These are phyloP conservation scores for Cryphonectria radicalis DNA, from an alignment of 2,329 filamentous ascomycete genomes.

Conservation along the genomic window DNA sequence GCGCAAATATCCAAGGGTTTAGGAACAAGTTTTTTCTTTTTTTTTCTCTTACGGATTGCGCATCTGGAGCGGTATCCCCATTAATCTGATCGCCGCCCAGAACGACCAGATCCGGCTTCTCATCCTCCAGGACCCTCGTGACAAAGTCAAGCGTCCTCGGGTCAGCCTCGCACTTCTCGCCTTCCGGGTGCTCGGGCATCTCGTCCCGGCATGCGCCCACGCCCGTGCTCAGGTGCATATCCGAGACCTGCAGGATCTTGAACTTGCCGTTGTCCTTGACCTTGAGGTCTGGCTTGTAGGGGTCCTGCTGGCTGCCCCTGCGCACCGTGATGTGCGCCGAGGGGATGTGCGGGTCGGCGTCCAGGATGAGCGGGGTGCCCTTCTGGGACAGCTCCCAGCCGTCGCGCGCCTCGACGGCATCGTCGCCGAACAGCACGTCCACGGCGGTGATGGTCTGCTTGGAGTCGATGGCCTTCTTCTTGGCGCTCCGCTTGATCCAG, in stretches of 20 bases:
- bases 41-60: slow-evolving; percentile 74
- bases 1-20: neutral
- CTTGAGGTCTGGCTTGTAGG: slow-evolving; percentile 72
- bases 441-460: slow-evolving; percentile 76
- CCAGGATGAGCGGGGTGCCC: slow-evolving; percentile 73
- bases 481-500: slow-evolving; percentile 79
- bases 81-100: slow-evolving; percentile 95
- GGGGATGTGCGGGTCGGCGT: slow-evolving; percentile 63
- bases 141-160: slow-evolving; percentile 90
- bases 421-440: slow-evolving; percentile 86
- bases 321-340: slow-evolving; percentile 79
- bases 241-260: slow-evolving; percentile 96
- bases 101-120: slow-evolving; percentile 91
- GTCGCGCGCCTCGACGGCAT: slow-evolving; percentile 85
- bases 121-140: slow-evolving; percentile 80
- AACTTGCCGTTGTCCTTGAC: slow-evolving; percentile 90
- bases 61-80: slow-evolving; percentile 88
- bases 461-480: slow-evolving; percentile 75
- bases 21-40: no score
- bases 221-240: slow-evolving; percentile 91
- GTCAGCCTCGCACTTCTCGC: slow-evolving; percentile 86
- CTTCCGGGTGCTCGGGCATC: slow-evolving; percentile 73
- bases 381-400: slow-evolving; percentile 74
- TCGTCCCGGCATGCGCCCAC: slow-evolving; percentile 84
- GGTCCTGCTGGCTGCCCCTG: slow-evolving; percentile 67